phyloP scores from a whole-genome alignment of 148 eudicot species.

The Rhododendron mucronatum region DNA sequence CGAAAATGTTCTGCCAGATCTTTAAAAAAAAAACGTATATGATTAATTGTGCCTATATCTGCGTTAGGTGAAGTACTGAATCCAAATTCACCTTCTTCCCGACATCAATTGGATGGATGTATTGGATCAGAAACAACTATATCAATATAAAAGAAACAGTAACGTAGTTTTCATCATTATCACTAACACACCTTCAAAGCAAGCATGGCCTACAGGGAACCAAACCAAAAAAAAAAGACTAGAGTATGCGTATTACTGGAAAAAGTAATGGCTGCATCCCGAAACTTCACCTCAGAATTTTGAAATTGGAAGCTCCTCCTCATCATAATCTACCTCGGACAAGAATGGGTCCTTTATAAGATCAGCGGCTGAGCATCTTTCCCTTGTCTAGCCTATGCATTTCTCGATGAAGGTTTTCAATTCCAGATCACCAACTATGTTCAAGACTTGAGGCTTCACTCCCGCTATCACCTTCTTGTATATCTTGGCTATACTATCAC shows the following conservation, averaged over 20 bases:
- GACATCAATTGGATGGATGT: neutral
- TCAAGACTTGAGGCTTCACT: constrained; percentile 16
- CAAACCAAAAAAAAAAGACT: neutral
- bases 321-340: constrained; percentile 22
- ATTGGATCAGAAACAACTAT: neutral
- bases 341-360: constrained; percentile 66
- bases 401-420: constrained; percentile 68
- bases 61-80: neutral
- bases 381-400: constrained; percentile 63
- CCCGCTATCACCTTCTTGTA: too few relatives aligned
- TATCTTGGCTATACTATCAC: too few relatives aligned
- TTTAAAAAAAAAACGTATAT: too few relatives aligned
- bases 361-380: constrained; percentile 66
- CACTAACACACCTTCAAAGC: neutral
- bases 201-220: neutral
- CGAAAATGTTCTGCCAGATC: too few relatives aligned
- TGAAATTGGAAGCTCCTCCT: constrained; percentile 17
- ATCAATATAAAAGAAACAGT: neutral
- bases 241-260: neutral
- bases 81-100: neutral
- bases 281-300: neutral
- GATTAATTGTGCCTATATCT: neutral
- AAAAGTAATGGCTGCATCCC: neutral
- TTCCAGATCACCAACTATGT: constrained; percentile 44
- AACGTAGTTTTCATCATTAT: neutral